Evolutionary conservation across 2,329 filamentous ascomycete species (phyloP), one percentile per base, ranked within the genome.

Genomic region (Eutypella sp.): DNA sequence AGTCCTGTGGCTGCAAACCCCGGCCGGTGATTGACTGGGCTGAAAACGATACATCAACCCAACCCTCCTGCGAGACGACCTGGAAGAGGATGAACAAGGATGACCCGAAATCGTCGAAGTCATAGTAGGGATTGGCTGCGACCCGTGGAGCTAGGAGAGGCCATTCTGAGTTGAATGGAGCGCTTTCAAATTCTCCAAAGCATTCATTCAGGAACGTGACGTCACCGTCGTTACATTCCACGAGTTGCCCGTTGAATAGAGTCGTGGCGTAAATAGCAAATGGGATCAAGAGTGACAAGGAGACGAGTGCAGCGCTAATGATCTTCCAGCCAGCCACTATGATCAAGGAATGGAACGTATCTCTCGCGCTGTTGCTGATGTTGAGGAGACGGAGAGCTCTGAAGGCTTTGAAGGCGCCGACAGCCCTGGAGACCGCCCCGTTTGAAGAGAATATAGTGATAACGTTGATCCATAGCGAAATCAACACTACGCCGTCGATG

Each of bases 41-140:
- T 27, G 81, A 79, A 71, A 87, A 91, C 62, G 93, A 88, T n/a
- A 96, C 89, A 63, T 96, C 90, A 10, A 84, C 84, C 93, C 95
- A 99, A 27, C 93, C 93, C 74, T 99, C 95, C 66, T 99, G 93
- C 43, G 92, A 97, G 36, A 97, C 92, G 67, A 99, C 96, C 65
- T 97, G 91, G 71, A 96, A 99, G 48, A 99, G 86, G 50, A 95
- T 95, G 71, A 97, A 97, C 27, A 99, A 75, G 0, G 92, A 87
- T 44, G 88, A 81, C n/a, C 86, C 88, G 59, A 99, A 99, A 61
- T 95, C 87, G 65, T 99, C 93, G 61, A 99, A 99, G 64, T 86
- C 86, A 68, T 86, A 97, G 61, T 82, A 95, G 0, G 85, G 82
- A 58, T 99, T 97, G 2, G 79, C 68, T 10, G 85, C 89, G 40